phyloP scores from a whole-genome alignment of 805 yeast genomes.

The Saccharomyces eubayanus region DNA sequence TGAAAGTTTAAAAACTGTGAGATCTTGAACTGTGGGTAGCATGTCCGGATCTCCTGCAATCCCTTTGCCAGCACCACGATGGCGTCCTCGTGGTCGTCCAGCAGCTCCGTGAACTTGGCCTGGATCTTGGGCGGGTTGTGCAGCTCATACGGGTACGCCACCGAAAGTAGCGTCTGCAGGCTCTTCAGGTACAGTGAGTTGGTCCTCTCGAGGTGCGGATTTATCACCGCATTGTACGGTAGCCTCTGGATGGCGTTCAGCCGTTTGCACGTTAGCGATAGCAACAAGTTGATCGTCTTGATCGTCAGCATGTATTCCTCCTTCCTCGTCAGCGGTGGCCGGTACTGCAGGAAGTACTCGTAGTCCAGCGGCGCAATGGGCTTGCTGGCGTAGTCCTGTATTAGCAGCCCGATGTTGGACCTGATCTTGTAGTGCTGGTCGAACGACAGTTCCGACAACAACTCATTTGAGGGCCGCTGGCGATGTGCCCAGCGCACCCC shows the following conservation, averaged over 20 bases:
- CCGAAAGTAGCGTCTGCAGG: conserved; percentile 42
- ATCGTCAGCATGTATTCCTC: conserved; percentile 36
- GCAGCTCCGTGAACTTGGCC: conserved; percentile 45
- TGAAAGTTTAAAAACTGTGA: conserved; percentile 65
- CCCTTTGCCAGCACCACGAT: conserved; percentile 77
- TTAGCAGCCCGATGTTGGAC: conserved; percentile 49
- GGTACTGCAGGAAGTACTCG: conserved; percentile 40
- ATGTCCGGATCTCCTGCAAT: conserved; percentile 45
- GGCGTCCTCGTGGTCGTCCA: conserved; percentile 77
- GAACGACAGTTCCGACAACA: conserved; percentile 27
- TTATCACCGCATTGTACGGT: conserved; percentile 78
- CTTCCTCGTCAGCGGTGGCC: conserved; percentile 25
- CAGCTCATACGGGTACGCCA: conserved; percentile 38
- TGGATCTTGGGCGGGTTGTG: conserved; percentile 50
- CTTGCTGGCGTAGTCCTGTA: conserved; percentile 46
- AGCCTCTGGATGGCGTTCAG: conserved; percentile 59
- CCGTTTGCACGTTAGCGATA: conserved; percentile 62
- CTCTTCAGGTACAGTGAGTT: conserved; percentile 68
- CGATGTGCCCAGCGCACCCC: not conserved
- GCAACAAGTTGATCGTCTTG: conserved; percentile 47
- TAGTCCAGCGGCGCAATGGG: conserved; percentile 48
- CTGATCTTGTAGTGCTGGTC: conserved; percentile 49
- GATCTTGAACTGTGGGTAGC: conserved; percentile 40
- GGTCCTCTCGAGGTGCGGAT: conserved; percentile 76
- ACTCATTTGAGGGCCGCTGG: not conserved